A percentile compares a stretch with the other conserved stretches of the same genome.
Conservation (phyloP, 768 basidiomycete species). For the Galerina sulciceps region DNA sequence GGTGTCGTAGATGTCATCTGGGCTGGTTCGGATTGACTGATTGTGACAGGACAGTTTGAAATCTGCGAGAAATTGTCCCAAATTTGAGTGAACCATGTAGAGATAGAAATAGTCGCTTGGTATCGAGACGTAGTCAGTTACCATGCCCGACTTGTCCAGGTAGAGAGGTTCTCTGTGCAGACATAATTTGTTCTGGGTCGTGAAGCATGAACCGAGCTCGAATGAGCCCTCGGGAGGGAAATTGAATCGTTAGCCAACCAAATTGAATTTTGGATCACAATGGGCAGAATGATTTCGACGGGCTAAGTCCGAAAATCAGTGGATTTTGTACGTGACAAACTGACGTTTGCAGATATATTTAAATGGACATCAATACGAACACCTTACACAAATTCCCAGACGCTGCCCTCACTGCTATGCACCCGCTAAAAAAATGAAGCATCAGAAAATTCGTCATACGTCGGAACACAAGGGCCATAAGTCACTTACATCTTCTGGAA, state of each 20-base stretch:
- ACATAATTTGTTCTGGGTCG: background rate
- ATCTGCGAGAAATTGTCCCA: background rate
- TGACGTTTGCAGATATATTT: conserved; percentile 18
- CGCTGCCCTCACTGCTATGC: conserved; percentile 58
- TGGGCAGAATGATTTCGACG: conserved; percentile 11
- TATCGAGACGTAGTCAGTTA: no score
- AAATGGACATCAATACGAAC: conserved; percentile 18
- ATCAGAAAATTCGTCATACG: conserved; percentile 16
- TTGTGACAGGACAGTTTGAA: background rate
- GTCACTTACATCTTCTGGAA: conserved; percentile 54
- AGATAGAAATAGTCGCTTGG: no score
- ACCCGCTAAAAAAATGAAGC: conserved; percentile 42
- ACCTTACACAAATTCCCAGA: conserved; percentile 50
- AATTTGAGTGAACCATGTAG: background rate
- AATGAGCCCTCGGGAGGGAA: background rate
- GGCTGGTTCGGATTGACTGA: conserved; percentile 22
- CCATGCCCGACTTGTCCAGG: background rate
- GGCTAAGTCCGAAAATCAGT: conserved; percentile 20
- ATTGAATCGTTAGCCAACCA: background rate
- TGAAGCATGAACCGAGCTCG: background rate
- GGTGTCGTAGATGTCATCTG: conserved; percentile 42
- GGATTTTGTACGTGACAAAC: conserved; percentile 10
- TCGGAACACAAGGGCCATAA: conserved; percentile 8
- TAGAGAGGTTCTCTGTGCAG: background rate
- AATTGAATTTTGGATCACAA: conserved; percentile 19